These are phyloP conservation scores for Penicillium sp. DNA, from an alignment of 2,329 filamentous ascomycete species.

Conservation along the genomic window DNA sequence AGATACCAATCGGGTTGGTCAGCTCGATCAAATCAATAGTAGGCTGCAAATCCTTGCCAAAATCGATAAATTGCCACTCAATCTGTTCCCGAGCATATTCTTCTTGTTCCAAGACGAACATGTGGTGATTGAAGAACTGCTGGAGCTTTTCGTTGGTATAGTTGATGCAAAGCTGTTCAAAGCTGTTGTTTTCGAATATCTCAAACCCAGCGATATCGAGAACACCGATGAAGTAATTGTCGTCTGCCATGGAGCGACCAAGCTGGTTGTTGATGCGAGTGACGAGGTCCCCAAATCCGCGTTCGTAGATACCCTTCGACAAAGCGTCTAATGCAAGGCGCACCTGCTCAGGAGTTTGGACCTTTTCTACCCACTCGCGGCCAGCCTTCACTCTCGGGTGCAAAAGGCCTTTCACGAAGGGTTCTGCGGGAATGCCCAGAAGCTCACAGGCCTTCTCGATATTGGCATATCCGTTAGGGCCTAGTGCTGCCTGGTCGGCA, in stretches of 20 bases:
- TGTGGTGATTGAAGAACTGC: constrained; percentile 99
- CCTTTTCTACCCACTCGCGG: constrained; percentile 97
- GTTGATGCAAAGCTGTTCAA: constrained; percentile 98
- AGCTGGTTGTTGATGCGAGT: constrained; percentile 87
- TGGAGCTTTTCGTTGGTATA: constrained; percentile 99
- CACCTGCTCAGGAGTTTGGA: constrained; percentile 95
- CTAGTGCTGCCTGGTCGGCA: constrained; percentile 83
- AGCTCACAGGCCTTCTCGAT: constrained; percentile 77
- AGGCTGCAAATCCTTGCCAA: constrained; percentile 92
- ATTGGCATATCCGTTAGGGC: constrained; percentile 69
- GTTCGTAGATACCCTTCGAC: constrained; percentile 95
- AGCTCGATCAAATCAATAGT: constrained; percentile 97
- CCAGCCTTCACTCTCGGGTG: constrained; percentile 95
- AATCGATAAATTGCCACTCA: constrained; percentile 99
- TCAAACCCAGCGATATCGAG: constrained; percentile 99
- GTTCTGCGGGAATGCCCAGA: constrained; percentile 77
- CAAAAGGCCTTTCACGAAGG: constrained; percentile 82
- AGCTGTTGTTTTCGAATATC: constrained; percentile 97
- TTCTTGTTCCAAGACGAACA: constrained; percentile 98
- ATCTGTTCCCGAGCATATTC: constrained; percentile 97
- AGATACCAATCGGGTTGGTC: constrained; percentile 95
- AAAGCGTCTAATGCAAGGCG: constrained; percentile 84
- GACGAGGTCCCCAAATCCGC: constrained; percentile 90
- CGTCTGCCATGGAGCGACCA: constrained; percentile 80
- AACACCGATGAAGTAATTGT: constrained; percentile 94